phyloP scores from a whole-genome alignment of 768 basidiomycete species.

The Cyathus striatus region DNA sequence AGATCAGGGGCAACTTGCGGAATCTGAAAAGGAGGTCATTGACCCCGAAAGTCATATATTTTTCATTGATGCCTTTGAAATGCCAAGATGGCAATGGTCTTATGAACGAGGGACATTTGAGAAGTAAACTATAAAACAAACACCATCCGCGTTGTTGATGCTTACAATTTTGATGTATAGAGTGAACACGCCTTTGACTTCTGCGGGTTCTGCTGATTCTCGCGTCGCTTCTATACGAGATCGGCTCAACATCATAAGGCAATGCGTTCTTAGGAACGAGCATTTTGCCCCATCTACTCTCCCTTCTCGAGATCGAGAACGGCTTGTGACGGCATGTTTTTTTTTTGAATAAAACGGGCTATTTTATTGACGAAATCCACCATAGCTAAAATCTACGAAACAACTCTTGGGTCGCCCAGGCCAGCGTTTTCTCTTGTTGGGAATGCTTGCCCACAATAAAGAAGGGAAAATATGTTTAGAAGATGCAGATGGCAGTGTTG shows the following conservation, averaged over 20 bases:
- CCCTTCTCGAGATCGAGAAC: constrained; percentile 81
- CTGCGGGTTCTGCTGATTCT: constrained; percentile 83
- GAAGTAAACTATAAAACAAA: no score
- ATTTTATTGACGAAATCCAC: no score
- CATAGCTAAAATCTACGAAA: constrained; percentile 89
- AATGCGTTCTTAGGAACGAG: constrained; percentile 91
- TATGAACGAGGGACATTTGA: constrained; percentile 83
- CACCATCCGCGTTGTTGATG: no score
- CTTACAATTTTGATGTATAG: no score
- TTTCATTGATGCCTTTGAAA: constrained; percentile 88
- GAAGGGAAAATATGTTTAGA: constrained; percentile 90
- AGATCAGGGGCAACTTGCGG: constrained; percentile 49
- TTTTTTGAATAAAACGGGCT: no score
- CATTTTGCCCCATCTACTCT: constrained; percentile 96
- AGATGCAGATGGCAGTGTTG: constrained; percentile 88
- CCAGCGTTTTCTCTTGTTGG: constrained; percentile 87
- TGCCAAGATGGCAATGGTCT: constrained; percentile 94
- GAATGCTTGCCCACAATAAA: constrained; percentile 86
- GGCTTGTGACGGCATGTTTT: constrained; percentile 71
- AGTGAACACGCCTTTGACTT: constrained; percentile 53
- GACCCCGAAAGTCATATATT: constrained; percentile 81
- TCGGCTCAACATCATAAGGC: constrained; percentile 85
- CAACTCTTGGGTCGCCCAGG: constrained; percentile 90
- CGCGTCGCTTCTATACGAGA: constrained; percentile 78
- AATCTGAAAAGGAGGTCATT: constrained; percentile 54